Conservation (phyloP, 176 grass and related monocot genomes). For the Elaeis guineensis region DNA sequence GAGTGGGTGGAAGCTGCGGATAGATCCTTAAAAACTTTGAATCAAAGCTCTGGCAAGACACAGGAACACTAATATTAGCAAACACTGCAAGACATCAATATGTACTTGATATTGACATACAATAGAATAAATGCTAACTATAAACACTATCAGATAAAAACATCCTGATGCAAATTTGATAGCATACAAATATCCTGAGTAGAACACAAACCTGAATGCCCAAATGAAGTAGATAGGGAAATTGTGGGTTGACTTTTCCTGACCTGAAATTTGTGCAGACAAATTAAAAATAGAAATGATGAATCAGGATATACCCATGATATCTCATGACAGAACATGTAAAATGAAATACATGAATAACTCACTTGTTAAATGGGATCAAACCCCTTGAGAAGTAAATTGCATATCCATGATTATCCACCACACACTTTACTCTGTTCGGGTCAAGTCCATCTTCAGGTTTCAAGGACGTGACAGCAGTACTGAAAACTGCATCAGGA, state of each 20-base stretch:
- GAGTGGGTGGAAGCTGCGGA: slow-evolving; percentile 51
- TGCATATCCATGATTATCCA: slow-evolving; percentile 86
- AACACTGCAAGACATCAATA: too few species aligned
- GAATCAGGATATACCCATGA: background rate
- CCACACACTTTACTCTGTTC: slow-evolving; percentile 85
- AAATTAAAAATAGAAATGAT: slow-evolving; percentile 1
- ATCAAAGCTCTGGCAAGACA: slow-evolving; percentile 54
- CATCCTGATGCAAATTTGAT: background rate
- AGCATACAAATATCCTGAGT: background rate
- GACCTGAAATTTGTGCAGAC: slow-evolving; percentile 47
- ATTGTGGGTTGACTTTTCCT: slow-evolving; percentile 57
- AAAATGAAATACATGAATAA: background rate
- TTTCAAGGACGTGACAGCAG: slow-evolving; percentile 75
- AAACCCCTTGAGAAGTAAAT: slow-evolving; percentile 98
- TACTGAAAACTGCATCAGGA: slow-evolving; percentile 98
- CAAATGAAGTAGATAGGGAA: slow-evolving; percentile 92
- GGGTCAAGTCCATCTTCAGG: slow-evolving; percentile 80
- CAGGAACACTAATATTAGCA: background rate
- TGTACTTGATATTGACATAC: too few species aligned
- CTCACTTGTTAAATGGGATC: slow-evolving; percentile 89
- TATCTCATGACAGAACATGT: too few species aligned
- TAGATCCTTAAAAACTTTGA: slow-evolving; percentile 90
- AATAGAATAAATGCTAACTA: too few species aligned
- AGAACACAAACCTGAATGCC: slow-evolving; percentile 64
- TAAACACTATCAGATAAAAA: too few species aligned